These are phyloP conservation scores for Chalaropsis ovoidea DNA, from an alignment of 2,329 filamentous ascomycete species.

Conservation along the genomic window DNA sequence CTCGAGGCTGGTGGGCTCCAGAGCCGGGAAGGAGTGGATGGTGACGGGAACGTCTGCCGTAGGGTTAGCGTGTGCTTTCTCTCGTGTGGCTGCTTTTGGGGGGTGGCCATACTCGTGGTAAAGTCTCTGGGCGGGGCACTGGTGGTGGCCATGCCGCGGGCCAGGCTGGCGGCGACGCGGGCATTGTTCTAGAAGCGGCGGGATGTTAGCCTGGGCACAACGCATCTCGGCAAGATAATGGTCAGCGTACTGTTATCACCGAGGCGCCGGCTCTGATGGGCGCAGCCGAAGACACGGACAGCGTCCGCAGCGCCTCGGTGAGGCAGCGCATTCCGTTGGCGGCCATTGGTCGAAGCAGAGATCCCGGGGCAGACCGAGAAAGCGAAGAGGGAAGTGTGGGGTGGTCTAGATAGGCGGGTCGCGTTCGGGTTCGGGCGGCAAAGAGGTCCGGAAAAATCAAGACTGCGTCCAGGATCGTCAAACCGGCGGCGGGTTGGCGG, in stretches of 20 bases:
- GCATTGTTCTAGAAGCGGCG: constrained; percentile 1
- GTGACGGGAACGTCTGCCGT: constrained; percentile 62
- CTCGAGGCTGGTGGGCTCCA: constrained; percentile 72
- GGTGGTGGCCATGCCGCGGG: constrained; percentile 48
- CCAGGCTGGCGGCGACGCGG: neutral
- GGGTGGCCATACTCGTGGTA: constrained; percentile 37
- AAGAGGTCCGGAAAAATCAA: neutral
- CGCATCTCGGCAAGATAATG: neutral
- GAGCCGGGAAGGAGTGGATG: constrained; percentile 77
- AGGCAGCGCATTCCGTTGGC: constrained; percentile 42
- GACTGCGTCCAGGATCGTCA: neutral
- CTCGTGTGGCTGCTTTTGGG: neutral
- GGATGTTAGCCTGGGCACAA: neutral
- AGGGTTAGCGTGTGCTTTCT: constrained; percentile 32
- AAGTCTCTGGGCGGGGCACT: constrained; percentile 35
- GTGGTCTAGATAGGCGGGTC: neutral
- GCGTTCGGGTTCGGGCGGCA: neutral
- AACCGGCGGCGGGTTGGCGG: constrained; percentile 5
- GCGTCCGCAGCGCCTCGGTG: constrained; percentile 43
- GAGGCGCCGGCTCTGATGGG: neutral
- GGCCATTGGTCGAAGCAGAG: constrained; percentile 33
- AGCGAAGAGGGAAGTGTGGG: neutral
- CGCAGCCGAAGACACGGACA: constrained; percentile 28
- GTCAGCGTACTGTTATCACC: neutral
- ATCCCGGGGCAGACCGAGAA: neutral